phyloP scores from a whole-genome alignment of 2,329 filamentous ascomycete genomes.

The Pseudonectria buxi region DNA sequence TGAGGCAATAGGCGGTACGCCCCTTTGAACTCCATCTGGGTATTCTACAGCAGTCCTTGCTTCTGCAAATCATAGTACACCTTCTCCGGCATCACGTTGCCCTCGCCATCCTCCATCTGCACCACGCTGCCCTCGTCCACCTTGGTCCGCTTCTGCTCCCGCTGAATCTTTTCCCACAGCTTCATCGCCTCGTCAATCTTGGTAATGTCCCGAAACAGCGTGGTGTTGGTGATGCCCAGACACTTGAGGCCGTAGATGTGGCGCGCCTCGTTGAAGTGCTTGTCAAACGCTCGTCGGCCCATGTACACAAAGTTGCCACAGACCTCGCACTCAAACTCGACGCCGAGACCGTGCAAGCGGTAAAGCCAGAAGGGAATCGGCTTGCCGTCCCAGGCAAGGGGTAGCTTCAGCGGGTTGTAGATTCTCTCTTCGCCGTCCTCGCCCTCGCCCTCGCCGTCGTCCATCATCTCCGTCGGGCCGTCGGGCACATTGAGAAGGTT shows the following conservation, averaged over 20 bases:
- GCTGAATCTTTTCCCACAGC: constrained; percentile 89
- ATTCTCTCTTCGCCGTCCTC: constrained; percentile 79
- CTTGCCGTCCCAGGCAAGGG: constrained; percentile 96
- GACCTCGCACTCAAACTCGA: constrained; percentile 92
- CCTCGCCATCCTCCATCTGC: constrained; percentile 96
- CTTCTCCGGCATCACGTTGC: constrained; percentile 98
- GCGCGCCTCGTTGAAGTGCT: constrained; percentile 92
- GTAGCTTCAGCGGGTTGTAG: constrained; percentile 94
- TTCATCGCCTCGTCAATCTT: constrained; percentile 81
- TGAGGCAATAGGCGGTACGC: not conserved
- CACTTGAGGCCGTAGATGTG: constrained; percentile 94
- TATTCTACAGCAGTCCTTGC: constrained; percentile 67
- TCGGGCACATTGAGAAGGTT: constrained; percentile 57
- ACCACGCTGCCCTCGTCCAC: constrained; percentile 76
- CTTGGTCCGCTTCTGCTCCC: constrained; percentile 72
- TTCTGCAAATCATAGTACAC: constrained; percentile 94
- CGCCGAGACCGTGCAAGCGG: constrained; percentile 88
- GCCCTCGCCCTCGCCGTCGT: constrained; percentile 61
- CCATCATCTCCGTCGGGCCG: constrained; percentile 29
- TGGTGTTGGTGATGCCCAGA: constrained; percentile 85
- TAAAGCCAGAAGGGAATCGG: constrained; percentile 99
- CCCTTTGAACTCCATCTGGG: constrained; percentile 6
- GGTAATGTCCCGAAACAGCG: constrained; percentile 89
- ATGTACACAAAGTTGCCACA: constrained; percentile 99
- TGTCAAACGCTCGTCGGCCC: constrained; percentile 91